Evolutionary conservation across 2,329 filamentous ascomycete species (phyloP).

Genomic region (Paraconiothyrium brasiliense): DNA sequence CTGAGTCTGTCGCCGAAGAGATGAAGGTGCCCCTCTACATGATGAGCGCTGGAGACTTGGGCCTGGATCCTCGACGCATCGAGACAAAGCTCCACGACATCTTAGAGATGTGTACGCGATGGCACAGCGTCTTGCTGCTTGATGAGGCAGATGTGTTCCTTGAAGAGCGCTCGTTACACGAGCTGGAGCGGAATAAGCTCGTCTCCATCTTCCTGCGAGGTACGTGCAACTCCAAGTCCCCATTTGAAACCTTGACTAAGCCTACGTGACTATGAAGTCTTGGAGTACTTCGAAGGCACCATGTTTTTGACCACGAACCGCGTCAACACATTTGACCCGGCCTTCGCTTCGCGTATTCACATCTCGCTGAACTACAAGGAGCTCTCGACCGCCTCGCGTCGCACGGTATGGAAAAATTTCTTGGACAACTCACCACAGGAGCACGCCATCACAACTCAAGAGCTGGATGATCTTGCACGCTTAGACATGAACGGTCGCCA

Average conservation of each 20-base stretch:
- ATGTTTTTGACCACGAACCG: constrained; percentile 53
- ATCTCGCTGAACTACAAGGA: constrained; percentile 56
- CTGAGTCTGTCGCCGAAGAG: constrained; percentile 57
- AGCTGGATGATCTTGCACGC: constrained; percentile 46
- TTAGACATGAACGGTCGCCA: constrained; percentile 54
- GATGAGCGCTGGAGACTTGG: constrained; percentile 62
- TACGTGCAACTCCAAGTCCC: not conserved
- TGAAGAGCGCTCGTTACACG: constrained; percentile 36
- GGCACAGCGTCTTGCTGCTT: constrained; percentile 61
- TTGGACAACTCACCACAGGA: constrained; percentile 37
- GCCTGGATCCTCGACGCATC: constrained; percentile 53
- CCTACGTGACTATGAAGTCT: not conserved
- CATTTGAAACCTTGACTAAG: not conserved
- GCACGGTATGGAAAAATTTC: constrained; percentile 59
- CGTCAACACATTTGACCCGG: constrained; percentile 55
- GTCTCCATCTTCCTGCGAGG: constrained; percentile 46
- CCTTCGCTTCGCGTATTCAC: constrained; percentile 60
- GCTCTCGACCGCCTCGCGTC: constrained; percentile 49
- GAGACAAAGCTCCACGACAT: constrained; percentile 58
- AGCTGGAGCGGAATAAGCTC: constrained; percentile 40
- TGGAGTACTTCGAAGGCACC: constrained; percentile 27
- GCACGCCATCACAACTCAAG: constrained; percentile 43
- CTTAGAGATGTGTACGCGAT: constrained; percentile 59
- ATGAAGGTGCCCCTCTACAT: constrained; percentile 62
- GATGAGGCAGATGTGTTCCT: constrained; percentile 59